phyloP scores from a whole-genome alignment of 495 filamentous ascomycete genomes.

The Delitschia confertaspora region DNA sequence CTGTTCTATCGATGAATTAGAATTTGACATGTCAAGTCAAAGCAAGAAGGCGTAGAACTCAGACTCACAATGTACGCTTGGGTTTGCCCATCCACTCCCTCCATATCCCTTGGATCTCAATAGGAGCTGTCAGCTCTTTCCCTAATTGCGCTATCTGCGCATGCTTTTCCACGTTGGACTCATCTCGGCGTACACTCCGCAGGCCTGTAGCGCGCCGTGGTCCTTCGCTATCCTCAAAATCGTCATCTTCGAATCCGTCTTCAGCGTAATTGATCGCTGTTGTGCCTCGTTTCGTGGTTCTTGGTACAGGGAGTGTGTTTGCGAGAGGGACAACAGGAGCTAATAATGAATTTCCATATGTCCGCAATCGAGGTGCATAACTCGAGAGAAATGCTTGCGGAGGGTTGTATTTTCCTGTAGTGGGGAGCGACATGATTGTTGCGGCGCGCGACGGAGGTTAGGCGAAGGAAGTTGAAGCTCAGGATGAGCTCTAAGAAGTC shows the following conservation, averaged over 20 bases:
- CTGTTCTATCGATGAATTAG: slow-evolving; percentile 44
- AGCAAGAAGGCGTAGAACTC: no score
- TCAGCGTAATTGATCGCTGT: slow-evolving; percentile 96
- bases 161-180: slow-evolving; percentile 52
- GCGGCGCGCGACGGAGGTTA: slow-evolving; percentile 8
- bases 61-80: slow-evolving; percentile 44
- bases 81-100: slow-evolving; percentile 89
- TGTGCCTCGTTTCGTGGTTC: slow-evolving; percentile 94
- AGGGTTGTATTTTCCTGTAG: slow-evolving; percentile 34
- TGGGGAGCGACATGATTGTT: slow-evolving; percentile 25
- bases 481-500: no score
- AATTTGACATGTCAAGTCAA: no score
- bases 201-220: slow-evolving; percentile 74
- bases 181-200: slow-evolving; percentile 73
- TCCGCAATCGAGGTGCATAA: slow-evolving; percentile 83
- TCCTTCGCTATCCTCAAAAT: slow-evolving; percentile 80
- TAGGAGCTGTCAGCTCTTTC: slow-evolving; percentile 70
- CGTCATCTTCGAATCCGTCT: slow-evolving; percentile 87
- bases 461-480: no score
- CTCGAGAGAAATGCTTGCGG: slow-evolving; percentile 84
- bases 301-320: slow-evolving; percentile 51
- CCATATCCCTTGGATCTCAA: slow-evolving; percentile 82
- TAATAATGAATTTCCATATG: slow-evolving; percentile 86
- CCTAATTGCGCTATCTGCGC: slow-evolving; percentile 65
- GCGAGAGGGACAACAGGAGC: slow-evolving; percentile 71